These are phyloP conservation scores for Puccinia novopanici DNA, from an alignment of 1,284 basidiomycete genomes.

Conservation along the genomic window DNA sequence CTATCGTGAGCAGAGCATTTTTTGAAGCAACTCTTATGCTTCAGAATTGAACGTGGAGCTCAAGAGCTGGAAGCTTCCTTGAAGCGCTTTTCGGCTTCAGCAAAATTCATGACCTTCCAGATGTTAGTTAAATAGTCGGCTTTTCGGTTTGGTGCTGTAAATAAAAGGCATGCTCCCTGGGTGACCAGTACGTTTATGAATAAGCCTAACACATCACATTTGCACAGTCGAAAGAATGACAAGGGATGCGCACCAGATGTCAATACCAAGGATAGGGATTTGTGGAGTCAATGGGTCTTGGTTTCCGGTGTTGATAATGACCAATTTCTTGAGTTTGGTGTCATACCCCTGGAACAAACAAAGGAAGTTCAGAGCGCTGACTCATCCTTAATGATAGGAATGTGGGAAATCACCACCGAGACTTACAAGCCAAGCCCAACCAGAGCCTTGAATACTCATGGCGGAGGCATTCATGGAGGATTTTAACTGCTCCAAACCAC, in stretches of 20 bases:
- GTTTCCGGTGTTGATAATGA: conserved; percentile 86
- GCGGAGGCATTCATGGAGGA: conserved; percentile 82
- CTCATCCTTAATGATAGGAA: neutral
- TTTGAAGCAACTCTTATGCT: conserved; percentile 13
- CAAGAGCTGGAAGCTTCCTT: conserved; percentile 62
- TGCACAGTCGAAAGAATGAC: neutral
- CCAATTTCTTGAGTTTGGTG: conserved; percentile 71
- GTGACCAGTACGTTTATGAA: neutral
- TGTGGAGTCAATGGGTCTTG: conserved; percentile 91
- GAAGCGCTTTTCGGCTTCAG: conserved; percentile 78
- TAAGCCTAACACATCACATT: neutral
- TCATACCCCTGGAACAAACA: conserved; percentile 67
- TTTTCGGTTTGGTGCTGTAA: conserved; percentile 45
- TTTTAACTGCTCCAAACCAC: conserved; percentile 74
- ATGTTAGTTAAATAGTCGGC: conserved; percentile 53
- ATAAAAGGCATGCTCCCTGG: conserved; percentile 48
- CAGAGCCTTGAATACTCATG: conserved; percentile 92
- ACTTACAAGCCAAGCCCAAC: conserved; percentile 85
- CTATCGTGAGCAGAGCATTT: neutral
- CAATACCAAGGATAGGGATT: conserved; percentile 88
- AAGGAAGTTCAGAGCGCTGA: neutral
- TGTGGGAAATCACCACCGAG: neutral
- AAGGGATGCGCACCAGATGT: conserved; percentile 78
- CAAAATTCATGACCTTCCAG: conserved; percentile 83
- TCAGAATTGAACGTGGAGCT: conserved; percentile 13